Evolutionary conservation across 495 filamentous ascomycete species (phyloP), one percentile per base, ranked within the genome.

Genomic region (Neurospora sp.): DNA sequence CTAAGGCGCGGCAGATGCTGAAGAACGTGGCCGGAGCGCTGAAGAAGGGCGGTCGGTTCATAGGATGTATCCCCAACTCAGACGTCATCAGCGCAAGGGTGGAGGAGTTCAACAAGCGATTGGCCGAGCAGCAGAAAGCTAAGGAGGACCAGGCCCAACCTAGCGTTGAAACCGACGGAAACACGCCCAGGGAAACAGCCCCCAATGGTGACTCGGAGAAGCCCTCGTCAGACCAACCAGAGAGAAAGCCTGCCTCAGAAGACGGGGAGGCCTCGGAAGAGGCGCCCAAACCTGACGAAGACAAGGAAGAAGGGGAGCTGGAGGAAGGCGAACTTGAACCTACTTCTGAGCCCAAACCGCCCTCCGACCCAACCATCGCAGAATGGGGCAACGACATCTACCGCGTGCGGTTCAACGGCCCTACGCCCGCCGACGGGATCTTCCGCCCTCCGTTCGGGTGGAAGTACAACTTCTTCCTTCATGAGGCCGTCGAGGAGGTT

Each of bases 361-460:
- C 53, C 12, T 61, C 53, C 3, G 53, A 61, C 53, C 53, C 53
- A 61, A 61, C 14, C 12, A 86, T 83, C 16, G 87, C 90, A 12
- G 87, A 93, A 80, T 99, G 94, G 94, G 94, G 95, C 69, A 99
- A 99, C 80, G 86, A 87, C 71, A 92, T 98, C 76, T 99, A 98
- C 81, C 87, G 90, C 17, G 93, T 98, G 44, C 87, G 90, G 31
- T 98, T 99, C 80, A 92, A 93, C 0, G 91, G 91, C 42, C 82
- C 88, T 73, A 93, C 92, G 0, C 93, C 93, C 7, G 83, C 88
- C 70, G 93, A 95, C 71, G 91, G 91, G 48, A 84, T 93, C 44
- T 99, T 98, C 82, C 90, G 96, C 3, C 96, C 96, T 3, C 93
- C 94, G 0, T 99, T 94, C 78, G 96, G 96, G 38, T 98, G 96